Evolutionary conservation across 805 yeast species (phyloP).

Genomic region (Yarrowia yakushimensis): DNA sequence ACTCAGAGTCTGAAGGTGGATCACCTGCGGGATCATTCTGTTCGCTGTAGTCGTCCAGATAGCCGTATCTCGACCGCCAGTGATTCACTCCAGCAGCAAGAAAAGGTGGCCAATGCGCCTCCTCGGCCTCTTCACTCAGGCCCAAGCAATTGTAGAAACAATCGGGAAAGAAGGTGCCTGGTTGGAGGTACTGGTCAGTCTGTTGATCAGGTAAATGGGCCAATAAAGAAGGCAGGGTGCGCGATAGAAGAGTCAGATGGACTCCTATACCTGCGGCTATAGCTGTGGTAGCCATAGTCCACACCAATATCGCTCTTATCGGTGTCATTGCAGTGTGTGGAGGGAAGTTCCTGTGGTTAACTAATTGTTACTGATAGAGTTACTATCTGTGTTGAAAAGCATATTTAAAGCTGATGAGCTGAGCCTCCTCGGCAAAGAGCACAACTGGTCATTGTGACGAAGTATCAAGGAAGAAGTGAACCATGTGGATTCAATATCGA

Average conservation of each 20-base stretch:
- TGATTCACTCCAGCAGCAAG: slow-evolving; percentile 46
- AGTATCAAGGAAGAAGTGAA: not conserved
- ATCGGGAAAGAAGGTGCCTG: slow-evolving; percentile 70
- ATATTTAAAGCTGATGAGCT: slow-evolving; percentile 15
- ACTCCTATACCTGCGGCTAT: slow-evolving; percentile 11
- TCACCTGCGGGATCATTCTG: not conserved
- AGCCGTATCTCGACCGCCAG: slow-evolving; percentile 40
- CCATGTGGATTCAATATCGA: too few species aligned
- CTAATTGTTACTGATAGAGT: slow-evolving; percentile 4
- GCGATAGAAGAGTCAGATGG: slow-evolving; percentile 13
- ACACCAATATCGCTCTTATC: not conserved
- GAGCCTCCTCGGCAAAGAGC: not conserved
- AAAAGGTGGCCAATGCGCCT: slow-evolving; percentile 70
- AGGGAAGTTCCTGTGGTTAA: not conserved
- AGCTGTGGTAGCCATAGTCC: not conserved
- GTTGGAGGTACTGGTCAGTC: slow-evolving; percentile 38
- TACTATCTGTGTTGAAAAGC: slow-evolving; percentile 17
- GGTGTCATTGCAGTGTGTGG: not conserved
- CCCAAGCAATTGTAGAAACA: slow-evolving; percentile 61
- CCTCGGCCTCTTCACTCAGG: slow-evolving; percentile 52
- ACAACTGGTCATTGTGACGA: not conserved
- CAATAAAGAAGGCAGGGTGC: not conserved
- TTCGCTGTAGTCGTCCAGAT: not conserved
- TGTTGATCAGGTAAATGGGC: slow-evolving; percentile 27
- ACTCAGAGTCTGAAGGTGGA: not conserved